Percentiles rank a stretch among this genome's conserved stretches.
phyloP scores from a whole-genome alignment of 768 basidiomycete genomes.

The Boletus sp. region DNA sequence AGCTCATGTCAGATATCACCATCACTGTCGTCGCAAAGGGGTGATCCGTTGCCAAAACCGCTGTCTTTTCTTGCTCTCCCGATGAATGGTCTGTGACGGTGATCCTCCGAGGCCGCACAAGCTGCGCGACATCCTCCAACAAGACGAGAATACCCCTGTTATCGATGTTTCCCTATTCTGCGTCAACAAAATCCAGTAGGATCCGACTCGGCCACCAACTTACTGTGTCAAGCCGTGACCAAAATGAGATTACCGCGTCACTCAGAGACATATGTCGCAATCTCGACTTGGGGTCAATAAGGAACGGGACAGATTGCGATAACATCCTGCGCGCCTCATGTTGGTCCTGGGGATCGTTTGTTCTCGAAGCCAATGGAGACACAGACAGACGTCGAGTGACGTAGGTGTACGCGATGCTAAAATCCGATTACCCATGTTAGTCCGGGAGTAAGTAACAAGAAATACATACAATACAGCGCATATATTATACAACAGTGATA shows the following conservation, averaged over 20 bases:
- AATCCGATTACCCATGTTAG: not conserved
- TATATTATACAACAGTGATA: conserved; percentile 64
- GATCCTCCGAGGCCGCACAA: conserved; percentile 49
- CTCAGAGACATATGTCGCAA: conserved; percentile 49
- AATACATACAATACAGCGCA: conserved; percentile 59
- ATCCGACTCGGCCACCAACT: conserved; percentile 1
- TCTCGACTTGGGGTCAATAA: conserved; percentile 56
- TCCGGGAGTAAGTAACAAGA: not conserved
- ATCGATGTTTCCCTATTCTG: conserved; percentile 30
- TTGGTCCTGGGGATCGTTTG: conserved; percentile 40
- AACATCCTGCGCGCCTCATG: conserved; percentile 47
- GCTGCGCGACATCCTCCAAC: conserved; percentile 48
- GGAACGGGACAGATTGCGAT: conserved; percentile 58
- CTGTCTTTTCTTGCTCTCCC: not conserved
- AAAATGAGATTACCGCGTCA: conserved; percentile 56
- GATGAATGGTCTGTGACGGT: not conserved
- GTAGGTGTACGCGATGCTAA: conserved; percentile 68
- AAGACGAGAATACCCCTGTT: conserved; percentile 49
- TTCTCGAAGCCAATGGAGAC: conserved; percentile 51
- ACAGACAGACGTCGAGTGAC: conserved; percentile 57
- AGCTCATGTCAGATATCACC: conserved; percentile 26
- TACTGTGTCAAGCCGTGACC: conserved; percentile 56
- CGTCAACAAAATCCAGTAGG: conserved; percentile 5
- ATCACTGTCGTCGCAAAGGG: conserved; percentile 15
- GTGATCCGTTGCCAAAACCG: conserved; percentile 8